Percentiles rank a stretch among this genome's conserved stretches.
Evolutionary conservation across 2,329 filamentous ascomycete species (phyloP).

Genomic region (Alternaria sp.): DNA sequence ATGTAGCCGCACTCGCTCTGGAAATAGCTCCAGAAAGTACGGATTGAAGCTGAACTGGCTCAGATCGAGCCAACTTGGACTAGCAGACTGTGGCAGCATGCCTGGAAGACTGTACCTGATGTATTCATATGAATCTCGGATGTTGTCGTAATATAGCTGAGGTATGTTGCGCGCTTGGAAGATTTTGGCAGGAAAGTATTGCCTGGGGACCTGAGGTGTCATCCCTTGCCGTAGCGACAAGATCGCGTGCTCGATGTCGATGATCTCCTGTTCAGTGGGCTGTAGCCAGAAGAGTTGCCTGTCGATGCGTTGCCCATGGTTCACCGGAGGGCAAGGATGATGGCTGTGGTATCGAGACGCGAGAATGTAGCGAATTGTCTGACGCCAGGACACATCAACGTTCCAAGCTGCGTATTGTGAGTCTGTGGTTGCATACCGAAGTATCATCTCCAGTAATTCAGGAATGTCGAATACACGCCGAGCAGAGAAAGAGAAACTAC

Average conservation of each 20-base stretch:
- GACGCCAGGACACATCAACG: background rate
- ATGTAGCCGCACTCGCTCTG: background rate
- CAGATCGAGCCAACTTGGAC: background rate
- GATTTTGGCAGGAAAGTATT: background rate
- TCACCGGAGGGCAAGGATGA: background rate
- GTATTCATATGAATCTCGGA: background rate
- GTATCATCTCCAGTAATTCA: background rate
- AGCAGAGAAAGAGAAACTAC: background rate
- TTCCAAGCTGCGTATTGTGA: background rate
- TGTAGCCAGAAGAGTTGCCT: background rate
- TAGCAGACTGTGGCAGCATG: background rate
- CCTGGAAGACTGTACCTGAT: background rate
- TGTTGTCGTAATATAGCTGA: background rate
- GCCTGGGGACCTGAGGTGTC: background rate
- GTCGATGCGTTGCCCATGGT: background rate
- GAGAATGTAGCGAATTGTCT: background rate
- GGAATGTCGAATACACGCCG: background rate
- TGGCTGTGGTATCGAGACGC: background rate
- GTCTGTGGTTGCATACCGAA: background rate
- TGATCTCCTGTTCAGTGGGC: background rate
- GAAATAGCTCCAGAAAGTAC: background rate
- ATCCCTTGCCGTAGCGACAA: background rate
- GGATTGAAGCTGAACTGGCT: background rate
- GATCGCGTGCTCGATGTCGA: background rate
- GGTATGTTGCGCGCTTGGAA: background rate